These are phyloP conservation scores for Hyparrhenia diplandra DNA, from an alignment of 176 grass and related monocot genomes.

Conservation along the genomic window DNA sequence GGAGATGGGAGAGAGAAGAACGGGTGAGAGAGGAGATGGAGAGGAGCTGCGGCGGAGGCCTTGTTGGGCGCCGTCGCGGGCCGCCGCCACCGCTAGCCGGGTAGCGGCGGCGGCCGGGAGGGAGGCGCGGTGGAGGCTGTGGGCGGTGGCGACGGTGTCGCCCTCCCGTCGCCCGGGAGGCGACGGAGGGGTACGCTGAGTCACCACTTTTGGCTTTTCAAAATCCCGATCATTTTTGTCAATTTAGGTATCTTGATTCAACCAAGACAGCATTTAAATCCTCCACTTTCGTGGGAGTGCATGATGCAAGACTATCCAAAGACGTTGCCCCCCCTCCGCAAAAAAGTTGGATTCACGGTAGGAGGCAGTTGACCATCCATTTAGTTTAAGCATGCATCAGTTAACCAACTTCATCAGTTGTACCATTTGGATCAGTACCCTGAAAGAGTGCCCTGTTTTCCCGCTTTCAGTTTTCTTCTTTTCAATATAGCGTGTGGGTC, in stretches of 20 bases:
- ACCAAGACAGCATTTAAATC: slow-evolving; percentile 92
- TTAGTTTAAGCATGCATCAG: background rate
- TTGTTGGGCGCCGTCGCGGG: too few species aligned
- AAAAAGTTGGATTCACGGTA: slow-evolving; percentile 99
- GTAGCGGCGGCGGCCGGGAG: too few species aligned
- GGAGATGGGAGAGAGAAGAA: too few species aligned
- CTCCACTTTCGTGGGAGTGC: slow-evolving; percentile 86
- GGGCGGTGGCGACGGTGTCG: too few species aligned
- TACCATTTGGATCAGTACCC: background rate
- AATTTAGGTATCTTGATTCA: slow-evolving; percentile 74
- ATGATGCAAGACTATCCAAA: slow-evolving; percentile 99
- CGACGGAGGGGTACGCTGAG: too few species aligned
- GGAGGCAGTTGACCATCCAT: background rate
- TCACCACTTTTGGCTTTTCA: too few species aligned
- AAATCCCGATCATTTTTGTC: slow-evolving; percentile 17
- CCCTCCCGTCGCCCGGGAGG: too few species aligned
- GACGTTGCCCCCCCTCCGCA: slow-evolving; percentile 61
- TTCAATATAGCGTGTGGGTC: background rate
- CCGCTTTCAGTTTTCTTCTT: background rate
- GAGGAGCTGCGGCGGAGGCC: too few species aligned
- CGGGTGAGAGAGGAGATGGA: too few species aligned
- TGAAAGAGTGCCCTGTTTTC: background rate
- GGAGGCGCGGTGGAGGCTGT: too few species aligned
- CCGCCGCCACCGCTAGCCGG: too few species aligned
- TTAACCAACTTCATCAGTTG: background rate